Evolutionary conservation across 2,329 filamentous ascomycete genomes (phyloP).

Genomic region (Boeremia lycopersici): DNA sequence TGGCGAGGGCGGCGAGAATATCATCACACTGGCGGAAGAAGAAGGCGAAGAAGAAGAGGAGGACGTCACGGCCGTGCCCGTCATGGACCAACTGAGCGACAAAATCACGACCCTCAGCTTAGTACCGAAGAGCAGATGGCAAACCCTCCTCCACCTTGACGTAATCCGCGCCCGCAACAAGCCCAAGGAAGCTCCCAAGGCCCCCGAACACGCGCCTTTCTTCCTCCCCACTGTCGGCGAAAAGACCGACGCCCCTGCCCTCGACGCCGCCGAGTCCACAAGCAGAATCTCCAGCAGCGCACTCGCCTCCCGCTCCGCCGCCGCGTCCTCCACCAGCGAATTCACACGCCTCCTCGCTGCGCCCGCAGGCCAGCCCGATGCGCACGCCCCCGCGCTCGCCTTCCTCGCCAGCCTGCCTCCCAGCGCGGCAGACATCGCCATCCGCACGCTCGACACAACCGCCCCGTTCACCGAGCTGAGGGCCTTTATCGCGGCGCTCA

Average conservation of each 20-base stretch:
- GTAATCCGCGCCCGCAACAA: constrained; percentile 91
- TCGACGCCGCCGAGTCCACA: constrained; percentile 26
- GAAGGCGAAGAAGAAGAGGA: constrained; percentile 55
- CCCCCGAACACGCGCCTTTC: constrained; percentile 93
- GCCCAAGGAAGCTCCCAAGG: constrained; percentile 87
- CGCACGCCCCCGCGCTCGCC: constrained; percentile 70
- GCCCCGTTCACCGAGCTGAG: constrained; percentile 71
- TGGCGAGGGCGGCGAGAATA: constrained; percentile 77
- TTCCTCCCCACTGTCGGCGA: constrained; percentile 76
- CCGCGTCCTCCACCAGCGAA: constrained; percentile 39
- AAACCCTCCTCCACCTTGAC: constrained; percentile 90
- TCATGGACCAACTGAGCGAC: constrained; percentile 76
- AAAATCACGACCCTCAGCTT: constrained; percentile 88
- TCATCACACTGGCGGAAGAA: constrained; percentile 75
- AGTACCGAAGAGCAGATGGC: constrained; percentile 90
- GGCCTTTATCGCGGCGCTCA: constrained; percentile 82
- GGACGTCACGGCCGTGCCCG: constrained; percentile 52
- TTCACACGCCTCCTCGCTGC: constrained; percentile 58
- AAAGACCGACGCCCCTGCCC: constrained; percentile 22
- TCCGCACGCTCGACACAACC: constrained; percentile 72
- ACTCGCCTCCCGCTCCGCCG: constrained; percentile 37
- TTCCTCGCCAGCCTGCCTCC: constrained; percentile 83
- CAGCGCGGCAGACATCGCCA: constrained; percentile 85
- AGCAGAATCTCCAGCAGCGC: constrained; percentile 45
- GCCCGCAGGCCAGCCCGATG: constrained; percentile 55